These are phyloP conservation scores for Penicillium taxi DNA, from an alignment of 495 filamentous ascomycete genomes.

Conservation along the genomic window DNA sequence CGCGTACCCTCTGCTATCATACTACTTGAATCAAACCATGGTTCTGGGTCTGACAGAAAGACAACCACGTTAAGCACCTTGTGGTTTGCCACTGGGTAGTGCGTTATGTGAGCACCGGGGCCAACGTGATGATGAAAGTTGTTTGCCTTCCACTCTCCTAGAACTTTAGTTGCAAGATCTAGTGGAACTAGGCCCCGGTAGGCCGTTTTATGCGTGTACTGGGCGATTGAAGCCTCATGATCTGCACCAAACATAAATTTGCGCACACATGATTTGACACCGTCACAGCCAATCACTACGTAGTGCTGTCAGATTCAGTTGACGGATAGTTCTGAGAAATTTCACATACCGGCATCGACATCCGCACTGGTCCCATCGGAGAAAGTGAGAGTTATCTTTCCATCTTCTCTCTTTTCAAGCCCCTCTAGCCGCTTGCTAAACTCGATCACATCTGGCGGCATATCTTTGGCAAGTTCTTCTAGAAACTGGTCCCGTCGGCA, in stretches of 20 bases:
- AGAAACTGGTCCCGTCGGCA: background rate
- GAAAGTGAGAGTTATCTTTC: background rate
- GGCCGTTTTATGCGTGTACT: slow-evolving; percentile 30
- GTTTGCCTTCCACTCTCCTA: slow-evolving; percentile 5
- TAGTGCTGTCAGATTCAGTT: no score
- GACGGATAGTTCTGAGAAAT: slow-evolving; percentile 18
- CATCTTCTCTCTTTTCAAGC: no score
- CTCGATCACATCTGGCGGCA: background rate
- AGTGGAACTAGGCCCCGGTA: slow-evolving; percentile 34
- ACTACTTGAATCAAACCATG: background rate
- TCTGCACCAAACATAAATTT: slow-evolving; percentile 21
- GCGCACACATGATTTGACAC: slow-evolving; percentile 35
- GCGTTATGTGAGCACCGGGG: slow-evolving; percentile 11
- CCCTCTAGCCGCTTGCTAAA: slow-evolving; percentile 7
- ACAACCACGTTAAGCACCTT: slow-evolving; percentile 18
- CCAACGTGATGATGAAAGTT: slow-evolving; percentile 7
- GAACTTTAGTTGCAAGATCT: slow-evolving; percentile 3
- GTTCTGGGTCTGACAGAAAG: slow-evolving; percentile 16
- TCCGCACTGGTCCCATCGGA: background rate
- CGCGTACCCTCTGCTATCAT: background rate
- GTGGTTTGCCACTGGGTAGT: slow-evolving; percentile 13
- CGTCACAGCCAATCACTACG: slow-evolving; percentile 39
- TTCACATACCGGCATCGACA: no score
- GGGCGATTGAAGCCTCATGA: background rate
- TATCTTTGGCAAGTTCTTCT: background rate